These are phyloP conservation scores for Pythium scleroteichum DNA, from an alignment of 352 stramenopile species.

Conservation along the genomic window DNA sequence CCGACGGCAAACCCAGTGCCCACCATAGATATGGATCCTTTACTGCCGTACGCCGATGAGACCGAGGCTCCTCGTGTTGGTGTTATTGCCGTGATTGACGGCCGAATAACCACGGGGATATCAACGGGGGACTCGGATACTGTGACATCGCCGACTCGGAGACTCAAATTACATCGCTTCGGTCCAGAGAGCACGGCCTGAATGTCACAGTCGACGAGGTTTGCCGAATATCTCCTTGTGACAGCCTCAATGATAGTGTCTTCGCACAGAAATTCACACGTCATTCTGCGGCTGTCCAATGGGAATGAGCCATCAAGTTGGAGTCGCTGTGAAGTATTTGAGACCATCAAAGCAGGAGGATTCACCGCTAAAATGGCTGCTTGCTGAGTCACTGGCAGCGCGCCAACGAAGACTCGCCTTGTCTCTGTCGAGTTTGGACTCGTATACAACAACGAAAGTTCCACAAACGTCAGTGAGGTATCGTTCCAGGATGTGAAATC, in stretches of 20 bases:
- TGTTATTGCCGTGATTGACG: neutral
- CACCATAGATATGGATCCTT: constrained; percentile 5
- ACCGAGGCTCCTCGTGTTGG: neutral
- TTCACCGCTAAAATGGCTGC: neutral
- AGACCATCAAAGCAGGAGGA: constrained; percentile 7
- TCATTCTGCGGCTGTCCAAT: neutral
- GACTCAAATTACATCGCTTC: constrained; percentile 4
- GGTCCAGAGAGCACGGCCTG: neutral
- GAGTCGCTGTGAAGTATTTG: constrained; percentile 1
- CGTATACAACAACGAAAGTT: constrained; percentile 4
- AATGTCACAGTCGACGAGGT: constrained; percentile 18
- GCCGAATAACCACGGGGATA: neutral
- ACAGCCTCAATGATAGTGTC: neutral
- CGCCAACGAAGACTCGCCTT: constrained; percentile 1
- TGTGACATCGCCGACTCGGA: neutral
- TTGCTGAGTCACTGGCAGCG: neutral
- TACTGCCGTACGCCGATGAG: neutral
- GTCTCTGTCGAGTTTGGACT: neutral
- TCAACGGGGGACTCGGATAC: constrained; percentile 5
- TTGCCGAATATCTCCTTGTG: neutral
- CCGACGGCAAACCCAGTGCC: constrained; percentile 17
- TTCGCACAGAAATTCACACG: constrained; percentile 11
- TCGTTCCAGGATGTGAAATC: neutral
- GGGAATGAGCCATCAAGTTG: constrained; percentile 18
- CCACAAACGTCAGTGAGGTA: constrained; percentile 1